A percentile compares a stretch with the other conserved stretches of the same genome.
These are phyloP conservation scores for Tetrahymena borealis DNA, from an alignment of 73 alveolate genomes.

Conservation along the genomic window DNA sequence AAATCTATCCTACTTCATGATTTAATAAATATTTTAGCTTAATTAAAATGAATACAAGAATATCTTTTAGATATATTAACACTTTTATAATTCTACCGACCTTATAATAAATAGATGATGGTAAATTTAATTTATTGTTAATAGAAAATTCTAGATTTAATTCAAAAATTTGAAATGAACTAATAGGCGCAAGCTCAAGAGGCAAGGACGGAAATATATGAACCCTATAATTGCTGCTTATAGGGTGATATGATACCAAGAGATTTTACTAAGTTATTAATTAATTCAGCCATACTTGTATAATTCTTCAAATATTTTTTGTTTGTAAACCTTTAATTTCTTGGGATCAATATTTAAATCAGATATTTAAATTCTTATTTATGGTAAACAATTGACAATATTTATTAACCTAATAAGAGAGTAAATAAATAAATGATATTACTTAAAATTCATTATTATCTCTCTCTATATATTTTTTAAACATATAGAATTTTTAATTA, in stretches of 20 bases:
- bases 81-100: neutral
- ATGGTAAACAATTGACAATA: neutral
- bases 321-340: neutral
- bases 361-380: neutral
- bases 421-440: no score
- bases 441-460: no score
- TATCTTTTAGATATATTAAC: neutral
- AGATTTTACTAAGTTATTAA: neutral
- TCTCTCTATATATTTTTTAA: no score
- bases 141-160: neutral
- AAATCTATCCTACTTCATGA: no score
- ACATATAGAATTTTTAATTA: no score
- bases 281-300: neutral
- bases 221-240: neutral
- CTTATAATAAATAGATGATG: neutral
- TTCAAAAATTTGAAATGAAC: neutral
- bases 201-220: neutral
- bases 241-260: neutral
- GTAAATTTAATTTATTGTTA: neutral
- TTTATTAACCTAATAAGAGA: neutral
- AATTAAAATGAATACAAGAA: no score
- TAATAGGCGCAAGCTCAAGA: neutral
- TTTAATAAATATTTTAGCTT: no score
- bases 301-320: neutral
- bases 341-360: neutral